phyloP scores from a whole-genome alignment of 1,284 basidiomycete genomes.

The Trichosporon asahii region DNA sequence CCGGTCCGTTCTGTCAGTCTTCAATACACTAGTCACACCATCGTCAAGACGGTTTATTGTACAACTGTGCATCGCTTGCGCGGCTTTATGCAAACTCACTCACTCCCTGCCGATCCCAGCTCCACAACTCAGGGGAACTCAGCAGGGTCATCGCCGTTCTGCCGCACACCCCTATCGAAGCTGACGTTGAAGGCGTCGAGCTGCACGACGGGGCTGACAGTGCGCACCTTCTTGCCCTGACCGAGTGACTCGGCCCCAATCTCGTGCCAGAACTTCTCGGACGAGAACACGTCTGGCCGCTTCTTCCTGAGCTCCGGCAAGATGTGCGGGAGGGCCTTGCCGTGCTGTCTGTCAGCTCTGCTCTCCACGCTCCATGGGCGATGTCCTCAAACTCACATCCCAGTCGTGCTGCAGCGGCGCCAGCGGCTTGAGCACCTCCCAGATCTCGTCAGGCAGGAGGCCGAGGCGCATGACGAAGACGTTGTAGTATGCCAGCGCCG shows the following conservation, averaged over 20 bases:
- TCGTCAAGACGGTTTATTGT: too few species aligned
- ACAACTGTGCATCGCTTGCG: too few species aligned
- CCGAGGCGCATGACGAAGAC: slow-evolving; percentile 14
- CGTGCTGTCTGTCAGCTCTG: background rate
- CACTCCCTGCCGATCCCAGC: too few species aligned
- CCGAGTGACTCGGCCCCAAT: background rate
- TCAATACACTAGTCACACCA: too few species aligned
- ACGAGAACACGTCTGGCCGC: slow-evolving; percentile 10
- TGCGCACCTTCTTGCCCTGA: slow-evolving; percentile 1
- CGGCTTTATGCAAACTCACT: too few species aligned
- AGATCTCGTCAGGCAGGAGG: slow-evolving; percentile 12
- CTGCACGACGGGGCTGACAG: slow-evolving; percentile 8
- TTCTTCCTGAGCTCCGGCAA: background rate
- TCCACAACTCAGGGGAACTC: slow-evolving; percentile 13
- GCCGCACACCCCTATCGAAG: slow-evolving; percentile 5
- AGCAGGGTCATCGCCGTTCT: slow-evolving; percentile 20
- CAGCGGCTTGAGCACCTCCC: slow-evolving; percentile 8
- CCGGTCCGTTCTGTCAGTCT: too few species aligned
- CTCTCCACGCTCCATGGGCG: background rate
- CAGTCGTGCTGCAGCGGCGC: slow-evolving; percentile 12
- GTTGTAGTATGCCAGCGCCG: slow-evolving; percentile 17
- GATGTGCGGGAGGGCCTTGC: background rate
- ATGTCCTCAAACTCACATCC: slow-evolving; percentile 12
- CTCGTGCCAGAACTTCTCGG: slow-evolving; percentile 16
- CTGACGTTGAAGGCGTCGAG: background rate